These are phyloP conservation scores for Colletotrichum orbiculare DNA, from an alignment of 2,329 filamentous ascomycete species.

Conservation along the genomic window DNA sequence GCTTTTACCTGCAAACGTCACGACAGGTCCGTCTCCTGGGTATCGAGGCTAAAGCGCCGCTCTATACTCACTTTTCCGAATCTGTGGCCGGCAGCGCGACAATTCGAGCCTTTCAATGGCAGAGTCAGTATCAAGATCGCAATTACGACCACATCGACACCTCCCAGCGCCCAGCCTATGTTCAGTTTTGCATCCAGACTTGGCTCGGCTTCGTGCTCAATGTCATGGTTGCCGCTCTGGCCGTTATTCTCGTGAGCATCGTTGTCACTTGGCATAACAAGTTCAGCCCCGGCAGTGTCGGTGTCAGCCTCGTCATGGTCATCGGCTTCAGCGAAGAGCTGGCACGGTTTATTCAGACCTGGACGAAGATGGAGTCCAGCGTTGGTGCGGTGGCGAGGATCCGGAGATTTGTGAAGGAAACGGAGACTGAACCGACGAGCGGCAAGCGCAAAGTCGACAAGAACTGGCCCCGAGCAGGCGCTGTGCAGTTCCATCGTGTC, in stretches of 20 bases:
- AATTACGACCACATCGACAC: neutral
- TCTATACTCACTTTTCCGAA: slow-evolving; percentile 46
- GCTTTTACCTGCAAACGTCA: slow-evolving; percentile 49
- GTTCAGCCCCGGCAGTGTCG: slow-evolving; percentile 44
- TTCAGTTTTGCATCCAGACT: slow-evolving; percentile 8
- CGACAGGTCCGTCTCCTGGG: slow-evolving; percentile 48
- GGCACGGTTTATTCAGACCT: slow-evolving; percentile 9
- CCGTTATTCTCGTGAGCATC: neutral
- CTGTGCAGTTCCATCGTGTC: slow-evolving; percentile 5
- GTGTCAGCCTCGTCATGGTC: slow-evolving; percentile 30
- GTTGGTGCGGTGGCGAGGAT: slow-evolving; percentile 20
- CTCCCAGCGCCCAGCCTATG: slow-evolving; percentile 10
- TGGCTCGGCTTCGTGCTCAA: slow-evolving; percentile 22
- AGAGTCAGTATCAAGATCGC: slow-evolving; percentile 4
- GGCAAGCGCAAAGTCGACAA: neutral
- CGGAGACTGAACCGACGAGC: neutral
- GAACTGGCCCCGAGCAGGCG: slow-evolving; percentile 8
- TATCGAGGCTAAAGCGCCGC: slow-evolving; percentile 47
- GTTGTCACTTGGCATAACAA: slow-evolving; percentile 39
- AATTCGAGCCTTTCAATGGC: slow-evolving; percentile 38
- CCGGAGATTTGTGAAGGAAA: slow-evolving; percentile 6
- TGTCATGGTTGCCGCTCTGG: slow-evolving; percentile 5
- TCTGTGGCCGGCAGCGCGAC: slow-evolving; percentile 38
- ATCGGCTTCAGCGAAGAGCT: slow-evolving; percentile 26
- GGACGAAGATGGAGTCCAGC: slow-evolving; percentile 40